Percentiles rank a stretch among this genome's conserved stretches.
These are phyloP conservation scores for Simplicillium aogashimaense DNA, from an alignment of 2,329 filamentous ascomycete genomes.

Conservation along the genomic window DNA sequence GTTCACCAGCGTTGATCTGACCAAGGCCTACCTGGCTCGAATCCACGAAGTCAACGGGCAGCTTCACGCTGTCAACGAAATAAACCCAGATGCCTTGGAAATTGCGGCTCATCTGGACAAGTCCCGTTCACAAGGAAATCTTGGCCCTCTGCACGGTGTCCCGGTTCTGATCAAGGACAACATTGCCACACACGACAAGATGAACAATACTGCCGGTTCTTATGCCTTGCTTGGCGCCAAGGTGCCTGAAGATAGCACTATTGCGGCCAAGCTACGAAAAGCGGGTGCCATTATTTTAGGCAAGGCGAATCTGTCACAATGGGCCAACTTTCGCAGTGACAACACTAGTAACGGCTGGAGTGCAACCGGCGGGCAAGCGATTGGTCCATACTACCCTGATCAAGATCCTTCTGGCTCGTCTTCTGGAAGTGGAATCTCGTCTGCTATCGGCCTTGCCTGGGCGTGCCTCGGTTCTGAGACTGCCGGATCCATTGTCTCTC, in stretches of 20 bases:
- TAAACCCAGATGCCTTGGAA: slow-evolving; percentile 25
- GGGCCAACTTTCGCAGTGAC: slow-evolving; percentile 50
- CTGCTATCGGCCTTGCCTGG: slow-evolving; percentile 49
- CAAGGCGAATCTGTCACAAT: slow-evolving; percentile 55
- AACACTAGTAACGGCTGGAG: slow-evolving; percentile 56
- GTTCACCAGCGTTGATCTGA: slow-evolving; percentile 27
- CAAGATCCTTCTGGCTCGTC: slow-evolving; percentile 55
- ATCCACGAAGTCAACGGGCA: slow-evolving; percentile 14
- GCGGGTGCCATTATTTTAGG: slow-evolving; percentile 56
- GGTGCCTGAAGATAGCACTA: slow-evolving; percentile 44
- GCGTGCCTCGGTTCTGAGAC: slow-evolving; percentile 38
- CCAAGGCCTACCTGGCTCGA: slow-evolving; percentile 17
- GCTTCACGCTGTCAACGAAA: slow-evolving; percentile 21
- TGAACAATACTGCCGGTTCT: slow-evolving; percentile 56
- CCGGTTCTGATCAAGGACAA: slow-evolving; percentile 60
- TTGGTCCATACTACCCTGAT: slow-evolving; percentile 48
- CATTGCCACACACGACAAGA: slow-evolving; percentile 51
- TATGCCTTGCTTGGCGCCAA: slow-evolving; percentile 50
- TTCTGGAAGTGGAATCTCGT: slow-evolving; percentile 51
- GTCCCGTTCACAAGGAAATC: slow-evolving; percentile 8
- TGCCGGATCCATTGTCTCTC: slow-evolving; percentile 52
- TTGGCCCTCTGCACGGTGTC: slow-evolving; percentile 49
- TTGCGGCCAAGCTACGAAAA: slow-evolving; percentile 48
- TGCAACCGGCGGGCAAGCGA: slow-evolving; percentile 51
- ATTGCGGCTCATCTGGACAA: slow-evolving; percentile 26